These are phyloP conservation scores for Anisodus acutangulus DNA, from an alignment of 257 asterid genomes.

Conservation along the genomic window DNA sequence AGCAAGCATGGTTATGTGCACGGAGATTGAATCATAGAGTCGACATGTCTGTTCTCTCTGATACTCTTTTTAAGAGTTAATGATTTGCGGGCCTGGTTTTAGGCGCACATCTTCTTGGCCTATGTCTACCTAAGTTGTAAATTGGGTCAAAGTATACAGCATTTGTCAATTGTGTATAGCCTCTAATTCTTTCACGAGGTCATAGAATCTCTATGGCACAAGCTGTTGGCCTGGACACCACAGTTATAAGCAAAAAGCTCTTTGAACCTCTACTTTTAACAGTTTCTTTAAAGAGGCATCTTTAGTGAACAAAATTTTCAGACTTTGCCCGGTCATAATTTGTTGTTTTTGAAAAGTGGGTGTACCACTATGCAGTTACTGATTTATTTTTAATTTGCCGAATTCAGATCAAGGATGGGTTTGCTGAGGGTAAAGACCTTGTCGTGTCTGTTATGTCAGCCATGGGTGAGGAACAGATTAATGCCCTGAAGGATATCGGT, in stretches of 20 bases:
- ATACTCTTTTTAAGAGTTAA: conserved; percentile 22
- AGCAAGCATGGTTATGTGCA: conserved; percentile 25
- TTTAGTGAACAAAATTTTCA: neutral
- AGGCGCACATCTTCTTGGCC: neutral
- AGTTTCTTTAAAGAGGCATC: neutral
- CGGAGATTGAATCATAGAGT: conserved; percentile 1
- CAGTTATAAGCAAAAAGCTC: neutral
- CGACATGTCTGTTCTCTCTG: conserved; percentile 24
- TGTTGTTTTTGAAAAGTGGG: neutral
- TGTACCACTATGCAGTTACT: neutral
- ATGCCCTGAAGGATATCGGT: conserved; percentile 85
- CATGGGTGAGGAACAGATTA: conserved; percentile 98
- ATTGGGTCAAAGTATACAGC: neutral
- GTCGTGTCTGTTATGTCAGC: conserved; percentile 92
- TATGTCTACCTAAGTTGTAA: neutral
- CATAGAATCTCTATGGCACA: neutral
- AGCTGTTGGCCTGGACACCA: neutral
- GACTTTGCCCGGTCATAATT: neutral
- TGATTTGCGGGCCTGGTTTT: conserved; percentile 26
- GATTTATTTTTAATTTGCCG: neutral
- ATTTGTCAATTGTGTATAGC: conserved; percentile 1
- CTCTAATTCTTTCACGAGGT: neutral
- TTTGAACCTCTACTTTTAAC: neutral
- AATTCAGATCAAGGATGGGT: conserved; percentile 81
- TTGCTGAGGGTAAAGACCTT: conserved; percentile 84